phyloP scores from a whole-genome alignment of 768 basidiomycete genomes.

The Harrya chromipes region DNA sequence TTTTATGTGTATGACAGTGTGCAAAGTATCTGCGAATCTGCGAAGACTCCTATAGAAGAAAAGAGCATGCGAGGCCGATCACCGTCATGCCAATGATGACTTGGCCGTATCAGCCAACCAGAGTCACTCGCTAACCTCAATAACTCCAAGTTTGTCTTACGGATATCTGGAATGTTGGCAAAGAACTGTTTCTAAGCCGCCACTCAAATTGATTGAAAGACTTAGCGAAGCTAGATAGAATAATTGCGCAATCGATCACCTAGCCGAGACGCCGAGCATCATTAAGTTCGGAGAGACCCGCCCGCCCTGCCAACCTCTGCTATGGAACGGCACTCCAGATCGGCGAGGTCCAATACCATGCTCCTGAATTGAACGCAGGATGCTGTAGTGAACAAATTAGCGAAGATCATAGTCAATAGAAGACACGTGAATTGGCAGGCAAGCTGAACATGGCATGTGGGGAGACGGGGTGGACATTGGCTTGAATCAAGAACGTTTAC shows the following conservation, averaged over 20 bases:
- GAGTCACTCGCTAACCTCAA: no score
- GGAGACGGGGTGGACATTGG: neutral
- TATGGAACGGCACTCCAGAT: neutral
- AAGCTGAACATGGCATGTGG: neutral
- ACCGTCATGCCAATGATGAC: neutral
- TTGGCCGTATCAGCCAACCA: no score
- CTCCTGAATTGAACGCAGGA: no score
- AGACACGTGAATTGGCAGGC: neutral
- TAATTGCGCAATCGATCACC: no score
- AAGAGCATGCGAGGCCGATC: neutral
- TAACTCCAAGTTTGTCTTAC: no score
- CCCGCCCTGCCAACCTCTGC: slow-evolving; percentile 10
- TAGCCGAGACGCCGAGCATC: neutral
- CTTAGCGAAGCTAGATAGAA: neutral
- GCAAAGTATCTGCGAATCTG: no score
- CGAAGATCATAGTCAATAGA: neutral
- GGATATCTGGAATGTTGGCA: neutral
- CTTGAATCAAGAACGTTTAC: slow-evolving; percentile 10
- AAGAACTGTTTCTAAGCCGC: neutral
- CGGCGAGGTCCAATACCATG: no score
- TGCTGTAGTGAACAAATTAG: neutral
- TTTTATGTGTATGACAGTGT: no score
- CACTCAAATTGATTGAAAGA: neutral
- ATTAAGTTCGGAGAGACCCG: neutral
- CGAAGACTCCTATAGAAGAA: no score